phyloP scores from a whole-genome alignment of 768 basidiomycete genomes.

The Tylopilus subfusipes region DNA sequence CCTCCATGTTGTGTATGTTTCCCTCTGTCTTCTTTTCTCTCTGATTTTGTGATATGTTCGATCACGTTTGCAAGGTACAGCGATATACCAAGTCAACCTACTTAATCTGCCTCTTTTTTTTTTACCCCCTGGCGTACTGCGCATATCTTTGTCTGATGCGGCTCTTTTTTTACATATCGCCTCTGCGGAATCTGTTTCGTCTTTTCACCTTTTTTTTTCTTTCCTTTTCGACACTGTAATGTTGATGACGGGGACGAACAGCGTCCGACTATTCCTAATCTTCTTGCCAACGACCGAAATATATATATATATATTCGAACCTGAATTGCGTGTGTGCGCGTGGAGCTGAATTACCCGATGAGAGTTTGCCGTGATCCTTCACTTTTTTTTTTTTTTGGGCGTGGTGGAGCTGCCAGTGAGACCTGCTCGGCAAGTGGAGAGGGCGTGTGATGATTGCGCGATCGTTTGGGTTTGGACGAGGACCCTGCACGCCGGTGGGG shows the following conservation, averaged over 20 bases:
- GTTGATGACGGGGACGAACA: background rate
- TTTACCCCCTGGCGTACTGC: background rate
- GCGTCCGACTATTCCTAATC: background rate
- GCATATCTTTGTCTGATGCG: background rate
- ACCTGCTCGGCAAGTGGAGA: no score
- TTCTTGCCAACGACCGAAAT: background rate
- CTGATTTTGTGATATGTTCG: background rate
- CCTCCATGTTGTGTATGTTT: background rate
- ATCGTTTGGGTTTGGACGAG: no score
- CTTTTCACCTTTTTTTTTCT: no score
- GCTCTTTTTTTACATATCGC: background rate
- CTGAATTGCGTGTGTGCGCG: background rate
- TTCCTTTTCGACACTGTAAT: background rate
- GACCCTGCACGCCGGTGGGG: no score
- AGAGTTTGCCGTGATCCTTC: no score
- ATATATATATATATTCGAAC: background rate
- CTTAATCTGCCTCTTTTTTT: no score
- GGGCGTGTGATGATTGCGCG: background rate
- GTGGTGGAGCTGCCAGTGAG: no score
- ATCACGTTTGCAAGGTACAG: constrained; percentile 11
- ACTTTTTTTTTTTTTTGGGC: no score
- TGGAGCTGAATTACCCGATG: no score
- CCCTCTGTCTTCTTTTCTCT: background rate
- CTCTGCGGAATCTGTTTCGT: background rate
- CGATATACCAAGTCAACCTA: background rate